phyloP scores from a whole-genome alignment of 2,329 filamentous ascomycete species.

The Epichloe amarillans region DNA sequence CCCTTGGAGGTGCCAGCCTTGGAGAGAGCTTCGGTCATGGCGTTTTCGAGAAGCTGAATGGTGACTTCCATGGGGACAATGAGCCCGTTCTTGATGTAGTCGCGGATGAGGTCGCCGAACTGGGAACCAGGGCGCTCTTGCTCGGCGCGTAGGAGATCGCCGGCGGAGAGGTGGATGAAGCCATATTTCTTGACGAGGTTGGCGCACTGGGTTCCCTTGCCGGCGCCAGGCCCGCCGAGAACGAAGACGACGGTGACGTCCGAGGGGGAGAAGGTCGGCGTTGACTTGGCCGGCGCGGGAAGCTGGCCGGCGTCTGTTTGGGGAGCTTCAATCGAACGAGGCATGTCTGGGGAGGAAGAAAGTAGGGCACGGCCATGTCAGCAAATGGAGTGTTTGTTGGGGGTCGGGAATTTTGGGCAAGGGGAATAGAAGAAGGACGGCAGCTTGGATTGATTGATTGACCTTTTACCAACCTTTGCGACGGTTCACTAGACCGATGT shows the following conservation, averaged over 20 bases:
- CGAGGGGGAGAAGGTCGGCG: constrained; percentile 58
- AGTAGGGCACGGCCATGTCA: not conserved
- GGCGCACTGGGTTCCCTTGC: constrained; percentile 92
- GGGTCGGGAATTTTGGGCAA: not conserved
- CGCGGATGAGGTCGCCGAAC: constrained; percentile 85
- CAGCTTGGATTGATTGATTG: not conserved
- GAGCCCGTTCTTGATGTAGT: constrained; percentile 83
- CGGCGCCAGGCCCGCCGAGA: constrained; percentile 86
- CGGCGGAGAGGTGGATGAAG: constrained; percentile 87
- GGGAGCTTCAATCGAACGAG: constrained; percentile 21
- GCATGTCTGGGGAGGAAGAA: constrained; percentile 21
- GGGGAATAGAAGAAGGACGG: not conserved
- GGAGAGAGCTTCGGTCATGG: constrained; percentile 61
- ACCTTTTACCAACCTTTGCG: constrained; percentile 29
- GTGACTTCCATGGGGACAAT: constrained; percentile 99
- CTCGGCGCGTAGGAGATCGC: constrained; percentile 86
- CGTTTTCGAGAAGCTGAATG: constrained; percentile 83
- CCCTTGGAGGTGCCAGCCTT: constrained; percentile 36
- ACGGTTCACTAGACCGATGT: constrained; percentile 35
- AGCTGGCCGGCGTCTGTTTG: constrained; percentile 29
- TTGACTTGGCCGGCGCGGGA: constrained; percentile 37
- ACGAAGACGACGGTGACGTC: constrained; percentile 92
- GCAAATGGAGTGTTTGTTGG: not conserved
- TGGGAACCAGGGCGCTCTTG: constrained; percentile 75
- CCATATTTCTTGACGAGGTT: constrained; percentile 77